A percentile compares a stretch with the other conserved stretches of the same genome.
phyloP scores from a whole-genome alignment of 371 early-diverging fungal species.

The Dichotomocladium elegans region DNA sequence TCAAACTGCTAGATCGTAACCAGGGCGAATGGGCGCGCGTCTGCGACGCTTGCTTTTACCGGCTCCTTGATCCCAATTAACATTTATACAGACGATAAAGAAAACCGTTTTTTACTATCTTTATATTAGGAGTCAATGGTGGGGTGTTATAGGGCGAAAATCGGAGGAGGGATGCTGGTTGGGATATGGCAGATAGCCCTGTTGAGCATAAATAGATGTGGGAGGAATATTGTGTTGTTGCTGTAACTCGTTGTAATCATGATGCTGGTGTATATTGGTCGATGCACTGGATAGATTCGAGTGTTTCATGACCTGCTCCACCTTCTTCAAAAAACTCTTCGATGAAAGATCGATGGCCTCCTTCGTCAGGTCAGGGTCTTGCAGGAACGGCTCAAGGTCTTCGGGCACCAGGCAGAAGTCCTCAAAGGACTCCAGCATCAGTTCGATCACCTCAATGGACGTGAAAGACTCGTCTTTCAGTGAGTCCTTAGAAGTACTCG shows the following conservation, averaged over 20 bases:
- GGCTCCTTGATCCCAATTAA: background rate
- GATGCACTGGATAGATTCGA: slow-evolving; percentile 3
- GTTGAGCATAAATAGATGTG: slow-evolving; percentile 38
- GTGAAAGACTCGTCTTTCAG: slow-evolving; percentile 70
- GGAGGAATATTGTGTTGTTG: slow-evolving; percentile 13
- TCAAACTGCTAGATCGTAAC: slow-evolving; percentile 3
- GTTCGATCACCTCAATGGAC: slow-evolving; percentile 74
- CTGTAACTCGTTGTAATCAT: no score
- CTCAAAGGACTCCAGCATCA: slow-evolving; percentile 71
- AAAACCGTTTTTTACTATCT: no score
- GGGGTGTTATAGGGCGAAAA: slow-evolving; percentile 1
- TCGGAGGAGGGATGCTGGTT: slow-evolving; percentile 17
- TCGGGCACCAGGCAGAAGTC: slow-evolving; percentile 69
- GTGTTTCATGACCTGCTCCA: slow-evolving; percentile 34
- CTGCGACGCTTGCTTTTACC: slow-evolving; percentile 23
- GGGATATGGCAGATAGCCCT: slow-evolving; percentile 37
- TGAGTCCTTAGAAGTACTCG: slow-evolving; percentile 79
- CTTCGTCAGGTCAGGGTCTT: slow-evolving; percentile 31
- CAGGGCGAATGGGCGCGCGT: slow-evolving; percentile 25
- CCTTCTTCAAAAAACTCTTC: slow-evolving; percentile 40
- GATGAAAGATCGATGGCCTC: slow-evolving; percentile 34
- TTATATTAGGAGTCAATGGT: no score
- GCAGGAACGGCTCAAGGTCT: slow-evolving; percentile 38
- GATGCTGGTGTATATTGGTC: slow-evolving; percentile 1
- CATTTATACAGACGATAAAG: background rate